Percentiles rank a stretch among this genome's conserved stretches.
phyloP scores from a whole-genome alignment of 2,329 filamentous ascomycete genomes.

The Phyllosticta ampelicida region DNA sequence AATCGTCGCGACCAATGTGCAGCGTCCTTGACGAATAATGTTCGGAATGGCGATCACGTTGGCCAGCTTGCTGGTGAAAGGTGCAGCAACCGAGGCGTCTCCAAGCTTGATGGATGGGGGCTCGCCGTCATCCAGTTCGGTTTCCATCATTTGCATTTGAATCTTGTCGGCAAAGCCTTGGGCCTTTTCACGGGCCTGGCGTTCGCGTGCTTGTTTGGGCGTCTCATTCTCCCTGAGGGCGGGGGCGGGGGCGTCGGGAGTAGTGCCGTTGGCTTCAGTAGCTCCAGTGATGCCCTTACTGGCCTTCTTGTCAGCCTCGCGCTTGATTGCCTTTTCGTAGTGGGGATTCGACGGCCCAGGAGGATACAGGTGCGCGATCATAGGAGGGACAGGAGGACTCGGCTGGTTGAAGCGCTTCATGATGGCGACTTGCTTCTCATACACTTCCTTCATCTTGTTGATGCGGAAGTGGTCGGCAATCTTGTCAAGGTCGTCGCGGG shows the following conservation, averaged over 20 bases:
- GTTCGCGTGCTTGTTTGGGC: conserved; percentile 40
- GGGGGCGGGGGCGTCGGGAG: conserved; percentile 45
- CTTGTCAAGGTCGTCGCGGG: conserved; percentile 76
- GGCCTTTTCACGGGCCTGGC: conserved; percentile 50
- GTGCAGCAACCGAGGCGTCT: conserved; percentile 91
- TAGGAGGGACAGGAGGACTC: conserved; percentile 75
- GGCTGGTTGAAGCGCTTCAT: conserved; percentile 96
- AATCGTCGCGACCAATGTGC: conserved; percentile 94
- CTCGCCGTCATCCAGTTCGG: conserved; percentile 76
- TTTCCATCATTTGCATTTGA: conserved; percentile 78
- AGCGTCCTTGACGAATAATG: conserved; percentile 94
- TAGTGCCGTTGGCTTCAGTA: conserved; percentile 17
- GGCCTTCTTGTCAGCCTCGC: conserved; percentile 72
- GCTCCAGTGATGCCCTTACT: conserved; percentile 43
- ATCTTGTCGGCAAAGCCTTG: conserved; percentile 76
- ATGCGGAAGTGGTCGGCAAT: conserved; percentile 91
- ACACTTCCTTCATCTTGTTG: conserved; percentile 96
- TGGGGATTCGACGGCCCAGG: conserved; percentile 87
- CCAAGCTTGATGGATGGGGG: conserved; percentile 94
- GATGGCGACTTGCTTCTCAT: conserved; percentile 86
- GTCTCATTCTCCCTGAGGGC: conserved; percentile 45
- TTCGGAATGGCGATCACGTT: conserved; percentile 97
- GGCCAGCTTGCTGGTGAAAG: conserved; percentile 93
- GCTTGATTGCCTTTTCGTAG: conserved; percentile 81
- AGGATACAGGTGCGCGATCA: conserved; percentile 91